Evolutionary conservation across 2,329 filamentous ascomycete genomes (phyloP).

Genomic region (Diaporthe citri): DNA sequence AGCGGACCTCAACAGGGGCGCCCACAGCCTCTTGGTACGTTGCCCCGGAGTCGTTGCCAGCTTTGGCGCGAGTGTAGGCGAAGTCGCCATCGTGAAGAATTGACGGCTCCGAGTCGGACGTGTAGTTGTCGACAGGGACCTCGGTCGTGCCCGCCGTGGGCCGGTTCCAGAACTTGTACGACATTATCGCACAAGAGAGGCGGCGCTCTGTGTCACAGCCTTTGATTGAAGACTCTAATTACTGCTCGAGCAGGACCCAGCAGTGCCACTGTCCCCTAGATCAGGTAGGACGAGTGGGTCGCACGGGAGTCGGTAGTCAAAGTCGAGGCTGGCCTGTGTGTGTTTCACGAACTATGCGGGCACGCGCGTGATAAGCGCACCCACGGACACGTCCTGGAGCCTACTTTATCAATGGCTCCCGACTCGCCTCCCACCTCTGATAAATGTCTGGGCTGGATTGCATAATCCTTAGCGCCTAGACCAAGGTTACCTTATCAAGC

Average conservation of each 20-base stretch:
- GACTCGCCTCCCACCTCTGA: conserved; percentile 1
- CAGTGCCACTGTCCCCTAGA: not conserved
- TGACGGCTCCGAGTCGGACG: conserved; percentile 45
- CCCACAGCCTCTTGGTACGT: conserved; percentile 73
- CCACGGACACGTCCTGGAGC: not conserved
- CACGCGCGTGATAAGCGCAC: not conserved
- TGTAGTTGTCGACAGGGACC: not conserved
- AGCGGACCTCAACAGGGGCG: conserved; percentile 70
- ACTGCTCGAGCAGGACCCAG: not conserved
- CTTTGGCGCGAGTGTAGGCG: conserved; percentile 53
- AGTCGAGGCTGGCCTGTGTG: not conserved
- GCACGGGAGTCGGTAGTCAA: not conserved
- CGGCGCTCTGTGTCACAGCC: not conserved
- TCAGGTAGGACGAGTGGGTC: not conserved
- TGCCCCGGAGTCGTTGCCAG: conserved; percentile 50
- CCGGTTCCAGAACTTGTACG: conserved; percentile 44
- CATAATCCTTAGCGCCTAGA: conserved; percentile 27
- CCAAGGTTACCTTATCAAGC: conserved; percentile 18
- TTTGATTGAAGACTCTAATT: not conserved
- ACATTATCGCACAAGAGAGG: conserved; percentile 34
- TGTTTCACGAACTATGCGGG: not conserved
- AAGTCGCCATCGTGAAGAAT: conserved; percentile 55
- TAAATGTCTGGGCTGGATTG: conserved; percentile 23
- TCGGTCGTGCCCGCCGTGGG: conserved; percentile 12
- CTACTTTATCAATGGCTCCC: conserved; percentile 11